Conservation (phyloP, 106 monocot genomes). For the Acorus gramineus region DNA sequence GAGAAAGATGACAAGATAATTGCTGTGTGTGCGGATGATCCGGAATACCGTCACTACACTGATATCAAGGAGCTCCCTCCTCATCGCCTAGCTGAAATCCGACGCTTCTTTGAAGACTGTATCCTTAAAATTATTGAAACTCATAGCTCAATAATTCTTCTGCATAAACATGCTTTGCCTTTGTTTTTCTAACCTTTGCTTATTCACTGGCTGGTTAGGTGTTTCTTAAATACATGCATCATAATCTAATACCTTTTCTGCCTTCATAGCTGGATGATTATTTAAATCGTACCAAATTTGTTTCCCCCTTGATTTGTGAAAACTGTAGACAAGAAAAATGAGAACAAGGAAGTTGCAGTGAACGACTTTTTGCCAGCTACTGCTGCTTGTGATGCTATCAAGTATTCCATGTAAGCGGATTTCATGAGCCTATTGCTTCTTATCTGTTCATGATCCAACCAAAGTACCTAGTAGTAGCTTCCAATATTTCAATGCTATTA, state of each 20-base stretch:
- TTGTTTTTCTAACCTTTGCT: too few relatives aligned
- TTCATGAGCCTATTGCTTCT: too few relatives aligned
- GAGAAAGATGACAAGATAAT: conserved; percentile 88
- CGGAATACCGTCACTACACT: conserved; percentile 69
- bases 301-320: neutral
- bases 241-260: too few relatives aligned
- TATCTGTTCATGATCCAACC: too few relatives aligned
- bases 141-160: neutral
- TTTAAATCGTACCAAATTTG: neutral
- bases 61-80: conserved; percentile 90
- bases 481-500: too few relatives aligned
- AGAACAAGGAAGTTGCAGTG: conserved; percentile 81
- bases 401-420: conserved; percentile 63
- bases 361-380: conserved; percentile 60
- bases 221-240: too few relatives aligned
- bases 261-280: too few relatives aligned
- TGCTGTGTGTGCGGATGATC: conserved; percentile 89
- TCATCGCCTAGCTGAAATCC: conserved; percentile 84
- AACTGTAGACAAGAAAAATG: conserved; percentile 75
- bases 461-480: too few relatives aligned
- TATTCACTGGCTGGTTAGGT: too few relatives aligned
- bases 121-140: conserved; percentile 24
- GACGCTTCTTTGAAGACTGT: conserved; percentile 94
- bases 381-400: conserved; percentile 48
- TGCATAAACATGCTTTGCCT: too few relatives aligned